Base-by-base conservation (phyloP, 2,329 filamentous ascomycete species). In the Phaeosphaeriaceae sp. region DNA sequence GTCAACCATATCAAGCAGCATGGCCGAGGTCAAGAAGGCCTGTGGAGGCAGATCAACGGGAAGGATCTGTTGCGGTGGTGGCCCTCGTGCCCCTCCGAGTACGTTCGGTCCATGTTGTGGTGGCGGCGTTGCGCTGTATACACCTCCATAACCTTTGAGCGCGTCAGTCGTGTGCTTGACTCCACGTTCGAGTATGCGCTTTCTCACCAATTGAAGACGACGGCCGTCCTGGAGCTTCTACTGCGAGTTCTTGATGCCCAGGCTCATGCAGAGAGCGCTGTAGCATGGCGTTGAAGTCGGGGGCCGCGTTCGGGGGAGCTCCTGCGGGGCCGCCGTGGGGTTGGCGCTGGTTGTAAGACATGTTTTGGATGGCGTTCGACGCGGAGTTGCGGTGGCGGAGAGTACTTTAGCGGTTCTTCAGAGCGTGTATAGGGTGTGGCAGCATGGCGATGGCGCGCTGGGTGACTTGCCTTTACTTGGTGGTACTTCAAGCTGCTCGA, bases 1-100 rank as follows among this genome's bases (percentile, higher is more conserved):
- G 82, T 99, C 95, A 70, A 95, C 98, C 72, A 99, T 85, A 77
- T 99, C 95, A 58, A 99, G 83, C 58, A 99, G 84, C 82, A 98
- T 95, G 54, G 95, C 93, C 31, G 95, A 95, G 31, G 95, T 99
- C 19, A 95, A 96, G 81, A 99, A 99, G 90, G 98, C 97, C 83
- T 99, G 94, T 58, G 93, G 93, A 15, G 91, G 91, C 41, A 94
- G 82, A 45, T 75, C 74, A 31, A 72, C 51, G 24, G 73, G 73
- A 7, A 75, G 62, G 40, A 76, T 67, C 13, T 64, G 67, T 53
- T 68, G 72, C 2, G 70, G 62, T 9, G 60, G 58, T 7, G 58
- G 48, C 22, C 58, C 65, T 58, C 70, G 50, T 53, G 65, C 72
- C 48, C 70, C 72, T 31, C 73, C 73, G n/a, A 76, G 67, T 4